These are phyloP conservation scores for Schoenoplectus triqueter DNA, from an alignment of 202 grass and related monocot genomes.

Conservation along the genomic window DNA sequence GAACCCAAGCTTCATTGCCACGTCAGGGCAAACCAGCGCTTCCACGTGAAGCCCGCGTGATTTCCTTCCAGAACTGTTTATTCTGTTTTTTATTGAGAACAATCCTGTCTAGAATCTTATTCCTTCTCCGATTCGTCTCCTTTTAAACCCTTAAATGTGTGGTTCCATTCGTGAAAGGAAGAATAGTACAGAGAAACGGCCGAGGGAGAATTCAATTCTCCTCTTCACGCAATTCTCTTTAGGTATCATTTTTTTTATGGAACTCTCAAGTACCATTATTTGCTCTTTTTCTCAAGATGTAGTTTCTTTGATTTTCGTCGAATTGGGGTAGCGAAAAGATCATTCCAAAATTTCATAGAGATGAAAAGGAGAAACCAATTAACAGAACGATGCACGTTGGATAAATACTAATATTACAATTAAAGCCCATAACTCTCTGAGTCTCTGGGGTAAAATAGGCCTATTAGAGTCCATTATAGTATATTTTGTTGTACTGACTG, in stretches of 20 bases:
- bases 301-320: not conserved
- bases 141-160: not conserved
- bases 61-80: not conserved
- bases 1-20: no score
- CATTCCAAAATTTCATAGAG: not conserved
- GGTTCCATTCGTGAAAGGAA: not conserved
- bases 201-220: conserved; percentile 12
- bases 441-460: no score
- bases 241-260: not conserved
- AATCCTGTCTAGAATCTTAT: not conserved
- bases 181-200: not conserved
- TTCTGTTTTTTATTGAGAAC: not conserved
- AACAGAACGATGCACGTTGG: not conserved
- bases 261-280: not conserved
- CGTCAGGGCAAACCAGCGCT: no score
- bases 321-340: not conserved
- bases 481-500: no score
- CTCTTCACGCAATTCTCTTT: conserved; percentile 10
- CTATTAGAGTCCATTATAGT: no score
- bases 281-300: not conserved
- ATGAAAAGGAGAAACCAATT: not conserved
- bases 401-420: not conserved
- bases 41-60: no score
- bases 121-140: not conserved
- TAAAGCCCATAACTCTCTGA: not conserved